These are phyloP conservation scores for Ophiocordyceps sinensis DNA, from an alignment of 2,329 filamentous ascomycete species.

Conservation along the genomic window DNA sequence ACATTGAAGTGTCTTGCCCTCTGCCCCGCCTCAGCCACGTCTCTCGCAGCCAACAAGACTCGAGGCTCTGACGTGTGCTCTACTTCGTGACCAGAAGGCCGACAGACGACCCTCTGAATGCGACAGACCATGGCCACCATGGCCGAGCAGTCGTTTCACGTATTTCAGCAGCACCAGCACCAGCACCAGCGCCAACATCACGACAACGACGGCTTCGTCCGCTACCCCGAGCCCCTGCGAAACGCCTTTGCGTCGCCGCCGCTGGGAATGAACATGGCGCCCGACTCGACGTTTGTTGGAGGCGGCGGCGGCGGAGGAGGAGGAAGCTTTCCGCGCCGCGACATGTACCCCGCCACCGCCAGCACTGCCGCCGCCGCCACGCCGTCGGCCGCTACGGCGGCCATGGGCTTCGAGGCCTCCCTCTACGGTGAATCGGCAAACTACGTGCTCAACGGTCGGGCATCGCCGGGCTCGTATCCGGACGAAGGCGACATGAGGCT, in stretches of 20 bases:
- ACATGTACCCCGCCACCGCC: conserved; percentile 5
- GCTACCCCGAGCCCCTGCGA: conserved; percentile 31
- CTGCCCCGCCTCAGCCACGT: neutral
- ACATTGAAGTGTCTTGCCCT: neutral
- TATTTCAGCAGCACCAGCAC: conserved; percentile 10
- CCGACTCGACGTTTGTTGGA: conserved; percentile 25
- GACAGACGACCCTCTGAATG: neutral
- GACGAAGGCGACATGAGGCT: conserved; percentile 36
- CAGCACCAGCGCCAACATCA: conserved; percentile 3
- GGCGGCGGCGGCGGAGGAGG: neutral
- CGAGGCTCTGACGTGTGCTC: neutral
- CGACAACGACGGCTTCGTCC: conserved; percentile 24
- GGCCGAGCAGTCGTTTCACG: conserved; percentile 13
- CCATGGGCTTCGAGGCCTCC: conserved; percentile 30
- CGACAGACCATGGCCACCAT: conserved; percentile 14
- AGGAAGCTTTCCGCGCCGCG: neutral
- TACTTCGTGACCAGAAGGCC: neutral
- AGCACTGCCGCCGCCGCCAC: neutral
- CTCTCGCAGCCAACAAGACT: neutral
- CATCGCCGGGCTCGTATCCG: conserved; percentile 32
- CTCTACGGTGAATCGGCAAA: conserved; percentile 31
- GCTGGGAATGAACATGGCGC: conserved; percentile 33
- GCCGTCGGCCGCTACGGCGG: neutral
- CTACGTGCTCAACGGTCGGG: conserved; percentile 30
- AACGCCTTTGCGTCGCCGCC: conserved; percentile 23